Evolutionary conservation across 192 early-diverging fungal genomes (phyloP).

Genomic region (Mortierella antarctica): DNA sequence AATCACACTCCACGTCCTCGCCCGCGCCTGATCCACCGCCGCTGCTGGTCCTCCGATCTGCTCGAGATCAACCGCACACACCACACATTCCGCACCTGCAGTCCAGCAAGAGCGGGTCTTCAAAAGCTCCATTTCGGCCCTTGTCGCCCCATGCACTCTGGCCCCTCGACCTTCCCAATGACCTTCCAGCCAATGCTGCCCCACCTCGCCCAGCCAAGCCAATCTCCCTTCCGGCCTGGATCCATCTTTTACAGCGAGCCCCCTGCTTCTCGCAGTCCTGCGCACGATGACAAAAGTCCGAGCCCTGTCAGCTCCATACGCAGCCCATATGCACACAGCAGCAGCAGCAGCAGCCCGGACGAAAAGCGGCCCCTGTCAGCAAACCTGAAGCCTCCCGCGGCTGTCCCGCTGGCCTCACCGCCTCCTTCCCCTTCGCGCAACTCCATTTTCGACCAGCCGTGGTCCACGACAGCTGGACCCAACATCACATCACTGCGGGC

Average conservation of each 20-base stretch:
- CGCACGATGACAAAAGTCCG: not conserved
- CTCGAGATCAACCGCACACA: not conserved
- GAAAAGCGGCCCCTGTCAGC: not conserved
- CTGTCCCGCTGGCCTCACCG: constrained; percentile 30
- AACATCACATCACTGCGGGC: constrained; percentile 39
- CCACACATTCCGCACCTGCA: no score
- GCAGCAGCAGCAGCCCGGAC: constrained; percentile 3
- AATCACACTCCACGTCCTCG: not conserved
- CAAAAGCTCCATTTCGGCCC: not conserved
- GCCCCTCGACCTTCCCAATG: not conserved
- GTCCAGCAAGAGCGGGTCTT: not conserved
- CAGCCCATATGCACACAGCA: not conserved
- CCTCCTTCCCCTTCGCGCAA: constrained; percentile 48
- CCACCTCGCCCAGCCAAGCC: not conserved
- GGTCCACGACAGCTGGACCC: constrained; percentile 27
- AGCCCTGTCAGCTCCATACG: not conserved
- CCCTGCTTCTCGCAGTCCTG: not conserved
- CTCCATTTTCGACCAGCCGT: constrained; percentile 47
- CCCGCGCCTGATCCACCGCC: not conserved
- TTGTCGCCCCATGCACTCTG: not conserved
- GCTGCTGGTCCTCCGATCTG: not conserved
- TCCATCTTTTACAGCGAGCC: constrained; percentile 36
- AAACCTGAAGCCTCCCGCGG: constrained; percentile 2
- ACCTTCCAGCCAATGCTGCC: no score
- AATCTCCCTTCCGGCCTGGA: constrained; percentile 20